Evolutionary conservation across 139 green algal species (phyloP).

Genomic region (Limnomonas spitsbergensis): DNA sequence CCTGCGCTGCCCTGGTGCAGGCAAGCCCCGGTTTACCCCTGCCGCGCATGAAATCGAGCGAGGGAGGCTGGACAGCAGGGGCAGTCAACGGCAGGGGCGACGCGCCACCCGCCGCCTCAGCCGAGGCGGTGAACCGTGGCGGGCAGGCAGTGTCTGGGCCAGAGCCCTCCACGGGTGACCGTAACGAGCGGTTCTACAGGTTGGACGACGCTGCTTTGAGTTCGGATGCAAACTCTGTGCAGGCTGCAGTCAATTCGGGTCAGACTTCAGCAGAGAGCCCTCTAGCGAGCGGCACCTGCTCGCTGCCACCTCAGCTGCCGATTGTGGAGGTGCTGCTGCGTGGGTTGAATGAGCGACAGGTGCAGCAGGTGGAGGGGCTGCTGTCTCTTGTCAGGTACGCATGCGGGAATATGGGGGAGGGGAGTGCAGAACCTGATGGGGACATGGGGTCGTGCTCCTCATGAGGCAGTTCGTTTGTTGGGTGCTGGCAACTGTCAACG

Average conservation of each 20-base stretch:
- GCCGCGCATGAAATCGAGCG: too few species aligned
- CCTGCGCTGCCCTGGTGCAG: not conserved
- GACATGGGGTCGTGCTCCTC: too few species aligned
- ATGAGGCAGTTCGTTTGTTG: too few species aligned
- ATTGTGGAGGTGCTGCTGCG: constrained; percentile 1
- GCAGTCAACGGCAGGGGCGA: not conserved
- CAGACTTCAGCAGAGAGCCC: not conserved
- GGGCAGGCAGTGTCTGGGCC: too few species aligned
- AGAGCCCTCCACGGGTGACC: not conserved
- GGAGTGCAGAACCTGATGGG: too few species aligned
- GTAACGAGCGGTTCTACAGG: not conserved
- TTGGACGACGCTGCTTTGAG: not conserved
- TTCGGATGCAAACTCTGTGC: not conserved
- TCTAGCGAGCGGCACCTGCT: not conserved
- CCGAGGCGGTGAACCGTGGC: too few species aligned
- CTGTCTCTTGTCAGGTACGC: not conserved
- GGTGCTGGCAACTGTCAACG: too few species aligned
- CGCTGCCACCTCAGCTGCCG: not conserved
- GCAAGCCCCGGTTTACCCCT: too few species aligned
- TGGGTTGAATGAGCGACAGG: not conserved
- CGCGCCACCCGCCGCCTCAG: not conserved
- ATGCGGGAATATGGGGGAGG: too few species aligned
- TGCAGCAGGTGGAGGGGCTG: constrained; percentile 9
- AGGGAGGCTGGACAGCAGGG: not conserved
- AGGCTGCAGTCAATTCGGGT: not conserved